Evolutionary conservation across 305 asterid species (phyloP), one percentile per base, ranked within the genome.

Genomic region (Fraxinus velutina): DNA sequence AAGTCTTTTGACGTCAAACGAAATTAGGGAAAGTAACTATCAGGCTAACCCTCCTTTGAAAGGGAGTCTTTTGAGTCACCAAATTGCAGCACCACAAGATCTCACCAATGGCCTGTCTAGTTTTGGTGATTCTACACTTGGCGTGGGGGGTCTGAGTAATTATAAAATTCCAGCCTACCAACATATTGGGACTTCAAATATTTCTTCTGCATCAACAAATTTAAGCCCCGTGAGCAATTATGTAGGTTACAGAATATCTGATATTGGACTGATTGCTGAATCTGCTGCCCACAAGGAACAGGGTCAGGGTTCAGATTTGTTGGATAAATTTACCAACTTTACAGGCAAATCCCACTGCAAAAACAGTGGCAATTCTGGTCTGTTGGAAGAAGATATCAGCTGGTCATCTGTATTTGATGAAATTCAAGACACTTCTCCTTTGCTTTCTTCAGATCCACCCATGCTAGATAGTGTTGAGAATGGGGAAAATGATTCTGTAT

Each of bases 211-310:
- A n/a, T 34, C 34, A 9, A 5, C 74, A 17, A 34, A 36, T 78
- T 68, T 8, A 15, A 15, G 29, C 1, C 24, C 24, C 76, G 27
- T 13, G 2, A 42, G 71, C 3, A 81, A 83, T 57, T 86, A 64
- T 2, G 86, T 81, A 9, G 89, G 89, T 19, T 78, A 75, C 75
- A 76, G 60, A 12, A 29, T 84, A 7, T 22, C 84, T 60, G 79
- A 79, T 10, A 24, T 85, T 57, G 55, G 84, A 15, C 78, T 22
- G 6, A 44, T 81, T 4, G 17, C 57, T 9, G 82, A 76, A 27
- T 66, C 80, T 68, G 19, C 9, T 1, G 39, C 79, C 24, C n/a
- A 33, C 12, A 13, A 34, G 5, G 76, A 73, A n/a, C 73, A 36
- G 36, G 12, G 71, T 32, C 13, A 29, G 80, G 84, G 62, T 15